Conservation (phyloP, 139 green algal species). For the Asterochloris sp. region DNA sequence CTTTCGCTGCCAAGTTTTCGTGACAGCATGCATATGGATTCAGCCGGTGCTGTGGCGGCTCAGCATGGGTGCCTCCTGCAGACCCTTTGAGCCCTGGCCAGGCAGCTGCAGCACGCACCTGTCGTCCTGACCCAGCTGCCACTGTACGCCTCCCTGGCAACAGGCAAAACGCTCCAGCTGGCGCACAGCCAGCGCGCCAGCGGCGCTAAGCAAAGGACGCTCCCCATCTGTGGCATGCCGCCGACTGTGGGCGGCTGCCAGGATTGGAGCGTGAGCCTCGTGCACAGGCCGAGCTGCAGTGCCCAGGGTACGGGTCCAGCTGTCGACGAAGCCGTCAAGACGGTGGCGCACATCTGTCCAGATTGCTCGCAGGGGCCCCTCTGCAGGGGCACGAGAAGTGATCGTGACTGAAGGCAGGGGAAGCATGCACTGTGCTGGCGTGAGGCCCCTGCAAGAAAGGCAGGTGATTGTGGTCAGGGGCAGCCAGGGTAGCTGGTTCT, state of each 20-base stretch:
- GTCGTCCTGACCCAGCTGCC: slow-evolving; percentile 1
- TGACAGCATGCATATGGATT: not conserved
- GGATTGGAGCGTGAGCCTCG: not conserved
- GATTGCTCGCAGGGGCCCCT: not conserved
- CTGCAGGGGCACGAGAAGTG: too few species aligned
- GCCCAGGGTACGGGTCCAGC: not conserved
- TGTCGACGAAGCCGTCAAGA: not conserved
- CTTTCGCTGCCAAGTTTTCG: not conserved
- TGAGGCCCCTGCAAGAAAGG: too few species aligned
- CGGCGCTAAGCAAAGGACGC: not conserved
- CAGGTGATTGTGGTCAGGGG: too few species aligned
- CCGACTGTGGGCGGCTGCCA: not conserved
- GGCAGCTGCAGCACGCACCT: not conserved
- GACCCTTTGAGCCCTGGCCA: too few species aligned
- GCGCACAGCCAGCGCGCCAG: not conserved
- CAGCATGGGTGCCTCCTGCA: not conserved
- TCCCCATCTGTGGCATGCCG: not conserved
- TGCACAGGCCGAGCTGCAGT: not conserved
- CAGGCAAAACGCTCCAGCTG: slow-evolving; percentile 13
- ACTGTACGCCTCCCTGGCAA: not conserved
- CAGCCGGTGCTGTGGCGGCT: not conserved
- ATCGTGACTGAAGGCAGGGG: too few species aligned
- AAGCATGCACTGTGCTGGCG: too few species aligned
- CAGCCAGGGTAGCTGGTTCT: too few species aligned
- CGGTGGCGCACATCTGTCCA: slow-evolving; percentile 5